Evolutionary conservation across 2,329 filamentous ascomycete genomes (phyloP).

Genomic region (Trichoderma harzianum): DNA sequence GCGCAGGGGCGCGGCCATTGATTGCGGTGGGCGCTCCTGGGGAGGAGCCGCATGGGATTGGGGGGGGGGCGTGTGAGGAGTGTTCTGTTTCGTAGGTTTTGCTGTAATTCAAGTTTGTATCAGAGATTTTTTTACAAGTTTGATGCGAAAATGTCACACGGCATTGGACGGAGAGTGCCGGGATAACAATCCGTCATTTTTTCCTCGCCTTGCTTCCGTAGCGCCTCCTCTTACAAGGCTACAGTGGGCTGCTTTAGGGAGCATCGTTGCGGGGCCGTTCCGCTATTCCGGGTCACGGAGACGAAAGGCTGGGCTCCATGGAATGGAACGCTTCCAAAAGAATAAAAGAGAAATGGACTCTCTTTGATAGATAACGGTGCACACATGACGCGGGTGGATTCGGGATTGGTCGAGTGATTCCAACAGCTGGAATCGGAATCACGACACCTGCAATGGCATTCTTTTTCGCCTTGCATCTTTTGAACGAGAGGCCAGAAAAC

Average conservation of each 20-base stretch:
- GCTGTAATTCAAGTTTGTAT: neutral
- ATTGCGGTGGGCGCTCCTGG: constrained; percentile 19
- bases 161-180: constrained; percentile 5
- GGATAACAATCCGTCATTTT: neutral
- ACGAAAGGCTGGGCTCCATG: neutral
- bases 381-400: neutral
- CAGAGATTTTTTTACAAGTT: neutral
- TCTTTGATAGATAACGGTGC: neutral
- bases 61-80: neutral
- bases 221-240: constrained; percentile 2
- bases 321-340: neutral
- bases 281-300: constrained; percentile 13
- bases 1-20: constrained; percentile 37
- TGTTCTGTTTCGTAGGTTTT: neutral
- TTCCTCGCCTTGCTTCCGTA: neutral
- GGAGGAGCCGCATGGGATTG: constrained; percentile 15
- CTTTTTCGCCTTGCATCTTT: neutral
- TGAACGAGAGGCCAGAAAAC: neutral
- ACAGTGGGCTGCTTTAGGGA: constrained; percentile 8
- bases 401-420: neutral
- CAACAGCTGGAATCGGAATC: neutral
- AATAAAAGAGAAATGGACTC: neutral
- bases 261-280: constrained; percentile 18
- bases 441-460: neutral
- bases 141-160: neutral